Evolutionary conservation across 108 stramenopile genomes (phyloP), one percentile per base, ranked within the genome.

Genomic region (Pinguiococcus pyrenoidosus): DNA sequence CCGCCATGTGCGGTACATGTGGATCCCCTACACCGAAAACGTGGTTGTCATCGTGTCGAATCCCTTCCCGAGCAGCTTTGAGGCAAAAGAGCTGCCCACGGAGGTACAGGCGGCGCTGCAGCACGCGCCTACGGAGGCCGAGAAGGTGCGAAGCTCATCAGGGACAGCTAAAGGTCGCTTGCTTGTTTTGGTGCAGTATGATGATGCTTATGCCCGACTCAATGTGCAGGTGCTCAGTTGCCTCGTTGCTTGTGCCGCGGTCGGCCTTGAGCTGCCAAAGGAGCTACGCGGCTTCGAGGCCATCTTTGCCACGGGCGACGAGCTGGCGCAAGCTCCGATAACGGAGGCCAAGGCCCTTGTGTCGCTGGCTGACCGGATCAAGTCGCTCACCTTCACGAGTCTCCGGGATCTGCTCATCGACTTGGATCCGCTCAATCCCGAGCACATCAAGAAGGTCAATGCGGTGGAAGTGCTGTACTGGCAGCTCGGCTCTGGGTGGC

Each of bases 1-100:
- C 56, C 82, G 85, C 54, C 96, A 98, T 64, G 71, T 91, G 42
- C 61, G 96, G 32, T 94, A 89, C 79, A 98, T 98, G 96, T 98
- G 96, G 96, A 84, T 98, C 44, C 96, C 96, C 4, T 85, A 90
- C 57, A 81, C 82, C 17, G 92, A 94, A 49, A 63, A 77, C 5
- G 91, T 94, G 0, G 89, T 94, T 5, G 88, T 92, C 12, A 92
- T 98, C 24, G 81, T 83, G 16, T 89, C 85, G 57, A 89, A 95
- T 64, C 78, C 79, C 6, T 60, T 74, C 22, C 62, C 77, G 46
- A 41, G 60, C 35, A 39, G 69, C 6, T 12, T 13, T 13, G 50
- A 69, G 27, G 54, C 55, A 4, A 38, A 58, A 21, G 34, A 54
- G 8, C 6, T 30, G 23, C 16, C 0, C 7, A 45, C 22, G 8